A percentile compares a stretch with the other conserved stretches of the same genome.
phyloP scores from a whole-genome alignment of 2,329 filamentous ascomycete species.

The Phoma sp. region DNA sequence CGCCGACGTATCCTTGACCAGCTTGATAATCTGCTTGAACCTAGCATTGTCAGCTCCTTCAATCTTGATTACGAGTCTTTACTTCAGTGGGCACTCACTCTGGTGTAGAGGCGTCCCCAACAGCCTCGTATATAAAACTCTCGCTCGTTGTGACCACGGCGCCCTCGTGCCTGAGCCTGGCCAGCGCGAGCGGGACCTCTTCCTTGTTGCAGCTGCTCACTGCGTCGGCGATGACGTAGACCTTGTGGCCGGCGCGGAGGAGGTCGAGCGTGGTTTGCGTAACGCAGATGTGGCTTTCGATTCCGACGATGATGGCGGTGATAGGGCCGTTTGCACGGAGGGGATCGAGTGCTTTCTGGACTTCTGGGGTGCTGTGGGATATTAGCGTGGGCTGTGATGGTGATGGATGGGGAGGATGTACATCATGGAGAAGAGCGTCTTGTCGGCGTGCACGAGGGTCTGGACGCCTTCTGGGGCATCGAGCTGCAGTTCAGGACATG shows the following conservation, averaged over 20 bases:
- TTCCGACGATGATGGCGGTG: conserved; percentile 79
- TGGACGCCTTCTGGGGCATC: conserved; percentile 58
- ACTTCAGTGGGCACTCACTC: conserved; percentile 50
- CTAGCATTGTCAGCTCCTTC: conserved; percentile 26
- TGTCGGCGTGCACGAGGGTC: conserved; percentile 72
- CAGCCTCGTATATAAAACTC: conserved; percentile 85
- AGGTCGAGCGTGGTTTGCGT: conserved; percentile 86
- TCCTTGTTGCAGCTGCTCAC: conserved; percentile 86
- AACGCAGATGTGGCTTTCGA: conserved; percentile 93
- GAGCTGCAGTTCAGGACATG: conserved; percentile 72
- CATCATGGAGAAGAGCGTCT: conserved; percentile 89
- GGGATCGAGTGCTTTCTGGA: conserved; percentile 57
- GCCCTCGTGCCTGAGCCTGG: conserved; percentile 75
- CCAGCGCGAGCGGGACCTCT: conserved; percentile 81
- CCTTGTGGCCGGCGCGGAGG: conserved; percentile 73
- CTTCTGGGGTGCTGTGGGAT: conserved; percentile 62
- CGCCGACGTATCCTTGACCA: conserved; percentile 79
- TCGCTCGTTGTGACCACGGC: conserved; percentile 85
- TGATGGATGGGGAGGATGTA: conserved; percentile 13
- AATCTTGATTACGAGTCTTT: background rate
- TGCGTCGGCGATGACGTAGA: conserved; percentile 87
- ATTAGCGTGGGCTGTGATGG: conserved; percentile 1
- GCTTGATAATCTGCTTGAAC: conserved; percentile 73
- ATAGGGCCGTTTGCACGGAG: conserved; percentile 38
- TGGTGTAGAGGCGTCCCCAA: conserved; percentile 77